Evolutionary conservation across 1,139 yeast genomes (phyloP), one percentile per base, ranked within the genome.

Genomic region (Debaryomyces singareniensis): DNA sequence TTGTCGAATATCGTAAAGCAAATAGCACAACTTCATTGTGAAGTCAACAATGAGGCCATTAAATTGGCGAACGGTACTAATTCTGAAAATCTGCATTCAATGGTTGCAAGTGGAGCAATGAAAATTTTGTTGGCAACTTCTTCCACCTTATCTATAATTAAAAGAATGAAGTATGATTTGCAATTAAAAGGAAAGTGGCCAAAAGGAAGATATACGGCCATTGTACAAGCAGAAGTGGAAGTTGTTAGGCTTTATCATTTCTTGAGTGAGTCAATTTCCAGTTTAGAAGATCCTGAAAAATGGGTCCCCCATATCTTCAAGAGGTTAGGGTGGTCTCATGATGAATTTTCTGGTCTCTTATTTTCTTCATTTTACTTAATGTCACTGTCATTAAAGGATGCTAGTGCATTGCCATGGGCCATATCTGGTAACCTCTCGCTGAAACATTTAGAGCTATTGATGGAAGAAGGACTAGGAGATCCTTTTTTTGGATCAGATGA

Each of bases 101-200:
- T 2, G 47, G 57, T 14, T 56, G 52, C 28, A 64, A 58, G 30
- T 33, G 47, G 3, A 35, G 53, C 2, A 33, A 47, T 11, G 51
- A 49, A 7, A 42, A 50, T 25, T 48, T 57, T 26, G 37, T 62
- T 26, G 37, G 44, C 21, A 40, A 49, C 4, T 47, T 54, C 16
- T 36, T 48, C 16, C 41, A 48, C 15, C 36, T 59, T 13, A 51
- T 59, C 1, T 42, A 47, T 59, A 22, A 49, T 53, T 44, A 45
- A 40, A 9, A 51, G 64, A 2, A 49, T 61, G 15, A 45, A 45
- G 24, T 56, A 57, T 31, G 68, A 61, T 33, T 31, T 56, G 5
- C 56, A 61, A 0, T 29, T 61, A 5, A 39, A 53, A 2, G 68
- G 68, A 0, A 30, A 42, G n/a, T 61, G 67, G 67, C 68, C 68